These are phyloP conservation scores for Oidiodendron maius DNA, from an alignment of 495 filamentous ascomycete species.

Conservation along the genomic window DNA sequence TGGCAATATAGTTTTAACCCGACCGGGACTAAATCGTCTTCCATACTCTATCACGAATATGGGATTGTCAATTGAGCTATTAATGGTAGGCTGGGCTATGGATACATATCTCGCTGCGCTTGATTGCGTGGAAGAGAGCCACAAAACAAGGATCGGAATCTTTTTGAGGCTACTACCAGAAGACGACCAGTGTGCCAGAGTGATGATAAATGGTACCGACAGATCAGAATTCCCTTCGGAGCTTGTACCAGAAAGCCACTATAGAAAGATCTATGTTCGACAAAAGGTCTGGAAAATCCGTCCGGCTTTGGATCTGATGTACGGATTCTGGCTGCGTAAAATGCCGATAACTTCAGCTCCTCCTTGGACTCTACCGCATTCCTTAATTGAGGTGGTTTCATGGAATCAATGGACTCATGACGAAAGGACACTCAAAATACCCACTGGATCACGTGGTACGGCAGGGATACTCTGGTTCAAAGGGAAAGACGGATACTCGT, in stretches of 20 bases:
- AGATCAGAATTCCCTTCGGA: neutral
- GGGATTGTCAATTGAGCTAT: neutral
- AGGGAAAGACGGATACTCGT: slow-evolving; percentile 1
- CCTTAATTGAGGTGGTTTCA: neutral
- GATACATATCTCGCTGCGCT: neutral
- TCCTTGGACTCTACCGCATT: neutral
- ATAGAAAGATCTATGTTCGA: slow-evolving; percentile 1
- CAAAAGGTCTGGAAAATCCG: neutral
- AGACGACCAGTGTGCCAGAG: slow-evolving; percentile 1
- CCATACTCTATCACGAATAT: slow-evolving; percentile 5
- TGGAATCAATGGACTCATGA: slow-evolving; percentile 1
- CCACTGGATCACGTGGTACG: neutral
- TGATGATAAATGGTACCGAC: neutral
- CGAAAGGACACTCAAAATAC: neutral
- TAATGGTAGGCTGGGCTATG: slow-evolving; percentile 1
- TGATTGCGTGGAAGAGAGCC: neutral
- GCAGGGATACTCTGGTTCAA: neutral
- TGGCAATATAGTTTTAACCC: neutral
- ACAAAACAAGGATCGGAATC: neutral
- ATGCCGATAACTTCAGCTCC: neutral
- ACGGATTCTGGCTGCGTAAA: neutral
- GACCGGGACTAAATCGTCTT: neutral
- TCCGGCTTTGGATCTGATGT: neutral
- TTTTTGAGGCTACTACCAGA: neutral
- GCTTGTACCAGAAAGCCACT: neutral